Conservation (phyloP, 495 filamentous ascomycete genomes). For the Lasiosphaeria ovina region DNA sequence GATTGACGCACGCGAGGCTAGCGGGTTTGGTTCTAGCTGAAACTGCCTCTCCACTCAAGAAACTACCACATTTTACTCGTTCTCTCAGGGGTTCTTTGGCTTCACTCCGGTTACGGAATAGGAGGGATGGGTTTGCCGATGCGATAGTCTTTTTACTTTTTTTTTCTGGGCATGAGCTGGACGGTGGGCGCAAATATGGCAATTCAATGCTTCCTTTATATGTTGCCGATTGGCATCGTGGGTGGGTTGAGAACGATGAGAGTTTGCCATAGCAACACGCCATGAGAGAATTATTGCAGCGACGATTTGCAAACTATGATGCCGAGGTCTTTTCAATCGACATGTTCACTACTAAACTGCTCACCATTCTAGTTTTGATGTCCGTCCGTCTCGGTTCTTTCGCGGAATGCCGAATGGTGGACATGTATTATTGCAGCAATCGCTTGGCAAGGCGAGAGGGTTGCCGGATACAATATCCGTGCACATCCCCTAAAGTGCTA, state of each 20-base stretch:
- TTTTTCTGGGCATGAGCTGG: conserved; percentile 20
- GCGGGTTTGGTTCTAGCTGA: conserved; percentile 21
- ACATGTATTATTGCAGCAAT: no score
- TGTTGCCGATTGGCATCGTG: conserved; percentile 10
- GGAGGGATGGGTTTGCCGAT: conserved; percentile 21
- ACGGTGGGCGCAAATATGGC: conserved; percentile 10
- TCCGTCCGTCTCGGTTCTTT: no score
- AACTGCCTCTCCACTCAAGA: conserved; percentile 28
- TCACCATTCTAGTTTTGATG: no score
- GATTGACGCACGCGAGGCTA: conserved; percentile 18
- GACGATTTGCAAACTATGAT: no score
- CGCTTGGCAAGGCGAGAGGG: no score
- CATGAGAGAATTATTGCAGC: no score
- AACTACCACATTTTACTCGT: conserved; percentile 23
- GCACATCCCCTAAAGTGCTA: no score
- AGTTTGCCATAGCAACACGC: not conserved
- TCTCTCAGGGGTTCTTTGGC: conserved; percentile 19
- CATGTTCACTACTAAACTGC: no score
- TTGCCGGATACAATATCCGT: no score
- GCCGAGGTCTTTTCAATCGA: no score
- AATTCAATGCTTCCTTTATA: not conserved
- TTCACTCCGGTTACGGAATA: conserved; percentile 11
- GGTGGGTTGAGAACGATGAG: conserved; percentile 11
- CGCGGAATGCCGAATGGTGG: no score
- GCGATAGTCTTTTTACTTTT: conserved; percentile 18